Evolutionary conservation across 202 grass and related monocot genomes (phyloP).

Genomic region (Zoysia matrella): DNA sequence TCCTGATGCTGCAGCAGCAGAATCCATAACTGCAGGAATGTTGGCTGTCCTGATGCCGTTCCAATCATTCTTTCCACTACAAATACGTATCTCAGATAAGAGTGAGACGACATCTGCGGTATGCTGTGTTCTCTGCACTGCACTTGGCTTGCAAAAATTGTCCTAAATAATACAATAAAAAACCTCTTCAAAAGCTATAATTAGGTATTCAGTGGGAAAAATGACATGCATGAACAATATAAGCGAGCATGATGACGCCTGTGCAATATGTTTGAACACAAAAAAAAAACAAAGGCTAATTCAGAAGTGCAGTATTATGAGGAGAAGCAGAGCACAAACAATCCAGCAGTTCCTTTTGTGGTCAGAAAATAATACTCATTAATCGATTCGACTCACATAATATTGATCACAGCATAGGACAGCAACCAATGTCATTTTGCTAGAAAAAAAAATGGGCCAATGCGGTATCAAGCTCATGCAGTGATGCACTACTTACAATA

Average conservation of each 20-base stretch:
- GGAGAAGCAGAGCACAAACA: neutral
- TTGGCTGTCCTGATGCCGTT: constrained; percentile 94
- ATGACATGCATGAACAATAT: constrained; percentile 27
- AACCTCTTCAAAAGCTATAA: constrained; percentile 35
- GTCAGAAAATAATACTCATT: neutral
- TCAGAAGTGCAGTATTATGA: constrained; percentile 10
- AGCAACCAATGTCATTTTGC: neutral
- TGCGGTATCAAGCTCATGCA: neutral
- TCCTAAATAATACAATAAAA: constrained; percentile 59
- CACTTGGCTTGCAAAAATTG: constrained; percentile 98
- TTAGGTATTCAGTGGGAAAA: constrained; percentile 8
- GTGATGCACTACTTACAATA: neutral
- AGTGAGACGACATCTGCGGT: constrained; percentile 98
- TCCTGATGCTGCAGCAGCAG: constrained; percentile 95
- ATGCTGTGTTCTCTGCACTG: constrained; percentile 94
- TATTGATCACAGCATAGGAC: constrained; percentile 10
- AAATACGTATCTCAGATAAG: constrained; percentile 98
- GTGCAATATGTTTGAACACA: neutral
- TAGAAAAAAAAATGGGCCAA: neutral
- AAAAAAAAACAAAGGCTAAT: constrained; percentile 19
- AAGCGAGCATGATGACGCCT: constrained; percentile 20
- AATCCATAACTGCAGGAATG: constrained; percentile 93
- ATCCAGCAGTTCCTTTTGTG: neutral
- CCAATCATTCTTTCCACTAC: constrained; percentile 98
- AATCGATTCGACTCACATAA: constrained; percentile 2